phyloP scores from a whole-genome alignment of 2,329 filamentous ascomycete species.

The Aquanectria penicillioides region DNA sequence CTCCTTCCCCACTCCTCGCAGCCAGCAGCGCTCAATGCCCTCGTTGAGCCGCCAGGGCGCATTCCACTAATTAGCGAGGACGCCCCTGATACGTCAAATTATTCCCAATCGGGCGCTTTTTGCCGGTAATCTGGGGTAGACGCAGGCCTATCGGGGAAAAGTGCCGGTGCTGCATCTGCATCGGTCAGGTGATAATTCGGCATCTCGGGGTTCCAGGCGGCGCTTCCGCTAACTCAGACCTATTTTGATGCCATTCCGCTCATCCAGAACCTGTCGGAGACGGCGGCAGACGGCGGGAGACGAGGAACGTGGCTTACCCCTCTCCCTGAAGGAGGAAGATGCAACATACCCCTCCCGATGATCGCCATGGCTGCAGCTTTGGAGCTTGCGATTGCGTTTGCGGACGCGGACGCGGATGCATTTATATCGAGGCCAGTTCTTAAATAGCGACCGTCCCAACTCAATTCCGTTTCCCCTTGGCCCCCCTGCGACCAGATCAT shows the following conservation, averaged over 20 bases:
- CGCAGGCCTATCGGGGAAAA: neutral
- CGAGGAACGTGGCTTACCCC: slow-evolving; percentile 3
- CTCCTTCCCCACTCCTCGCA: too few relatives aligned
- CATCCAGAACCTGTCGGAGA: slow-evolving; percentile 15
- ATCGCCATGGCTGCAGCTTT: neutral
- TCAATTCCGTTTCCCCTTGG: neutral
- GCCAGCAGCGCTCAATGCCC: too few relatives aligned
- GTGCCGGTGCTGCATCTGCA: neutral
- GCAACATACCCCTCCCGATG: slow-evolving; percentile 22
- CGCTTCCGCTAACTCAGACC: slow-evolving; percentile 3
- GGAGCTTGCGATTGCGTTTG: too few relatives aligned
- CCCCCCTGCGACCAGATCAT: slow-evolving; percentile 1
- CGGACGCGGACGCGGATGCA: too few relatives aligned
- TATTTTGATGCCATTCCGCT: neutral
- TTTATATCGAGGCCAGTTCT: slow-evolving; percentile 1
- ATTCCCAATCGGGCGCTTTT: slow-evolving; percentile 13
- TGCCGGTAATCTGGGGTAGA: slow-evolving; percentile 23
- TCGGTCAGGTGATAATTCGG: slow-evolving; percentile 39
- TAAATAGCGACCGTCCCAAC: slow-evolving; percentile 16
- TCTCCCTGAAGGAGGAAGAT: neutral
- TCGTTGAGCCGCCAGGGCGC: too few relatives aligned
- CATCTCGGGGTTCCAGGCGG: slow-evolving; percentile 32
- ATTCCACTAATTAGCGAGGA: too few relatives aligned
- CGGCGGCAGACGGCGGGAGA: neutral
- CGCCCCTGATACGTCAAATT: neutral